Base-by-base conservation (phyloP, 257 asterid genomes). In the Paraleonurus japonicus region DNA sequence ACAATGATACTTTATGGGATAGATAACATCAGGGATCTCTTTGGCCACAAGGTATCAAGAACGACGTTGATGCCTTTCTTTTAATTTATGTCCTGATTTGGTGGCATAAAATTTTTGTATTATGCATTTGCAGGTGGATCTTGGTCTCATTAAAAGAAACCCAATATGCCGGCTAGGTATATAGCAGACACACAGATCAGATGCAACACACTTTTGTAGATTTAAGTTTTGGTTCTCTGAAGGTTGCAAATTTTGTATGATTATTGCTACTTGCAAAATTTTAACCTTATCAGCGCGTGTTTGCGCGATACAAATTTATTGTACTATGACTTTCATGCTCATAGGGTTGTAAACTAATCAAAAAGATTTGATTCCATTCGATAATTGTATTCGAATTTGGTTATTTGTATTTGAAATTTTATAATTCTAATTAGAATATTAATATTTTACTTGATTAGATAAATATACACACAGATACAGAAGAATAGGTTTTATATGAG, bases 11-110 rank as follows among this genome's bases (percentile, higher is more conserved):
- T 94, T 3, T 85, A 94, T 57, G 97, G 96, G 58, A 82, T 89
- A 61, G 92, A 91, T 68, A 91, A 94, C 83, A 94, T 94, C 74
- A 82, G 99, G 89, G 96, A 91, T 78, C 98, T 93, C 85, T 90
- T 88, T 22, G 98, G 98, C 61, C 96, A 86, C 83, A 93, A 93
- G 98, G 98, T 93, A 78, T 60, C 67, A 54, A 41, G 7, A 28
- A 69, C 33, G 23, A 0, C 16, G 19, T 2, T 12, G 6, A 12
- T 26, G 37, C 17, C 23, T n/a, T 57, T 4, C 1, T 13, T 11
- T 6, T 17, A 37, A 8, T 61, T 15, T 59, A n/a, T 27, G 58
- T 50, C 54, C 43, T 39, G 20, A 3, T 32, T 55, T 35, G 27
- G 61, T 66, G 65, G 24, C 72, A 8, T 67, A 41, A n/a, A 41